phyloP scores from a whole-genome alignment of 2,329 filamentous ascomycete genomes.

The Didymella keratinophila region DNA sequence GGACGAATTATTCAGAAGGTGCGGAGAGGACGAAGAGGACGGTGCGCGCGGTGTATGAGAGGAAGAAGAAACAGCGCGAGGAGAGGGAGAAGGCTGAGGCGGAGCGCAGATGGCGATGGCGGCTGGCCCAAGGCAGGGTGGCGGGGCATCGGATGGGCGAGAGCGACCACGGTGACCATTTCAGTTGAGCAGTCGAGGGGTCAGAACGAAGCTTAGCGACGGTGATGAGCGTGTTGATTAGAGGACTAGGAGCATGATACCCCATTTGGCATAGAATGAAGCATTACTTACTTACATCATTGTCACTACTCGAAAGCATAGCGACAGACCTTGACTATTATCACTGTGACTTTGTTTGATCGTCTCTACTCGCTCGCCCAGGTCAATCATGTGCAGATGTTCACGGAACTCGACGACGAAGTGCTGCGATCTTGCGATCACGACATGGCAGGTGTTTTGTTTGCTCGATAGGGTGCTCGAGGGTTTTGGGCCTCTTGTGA shows the following conservation, averaged over 20 bases:
- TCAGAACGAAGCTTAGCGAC: no score
- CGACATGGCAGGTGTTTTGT: no score
- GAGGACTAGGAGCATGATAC: conserved; percentile 10
- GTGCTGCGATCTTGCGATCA: no score
- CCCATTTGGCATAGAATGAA: conserved; percentile 22
- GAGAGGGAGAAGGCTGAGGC: conserved; percentile 56
- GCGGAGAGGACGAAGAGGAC: conserved; percentile 78
- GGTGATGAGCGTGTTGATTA: background rate
- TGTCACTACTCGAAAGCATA: no score
- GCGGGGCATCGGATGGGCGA: conserved; percentile 64
- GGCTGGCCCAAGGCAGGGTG: conserved; percentile 57
- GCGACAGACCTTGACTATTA: no score
- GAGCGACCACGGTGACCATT: conserved; percentile 67
- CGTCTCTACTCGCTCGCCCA: no score
- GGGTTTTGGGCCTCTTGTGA: no score
- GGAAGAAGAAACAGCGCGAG: conserved; percentile 77
- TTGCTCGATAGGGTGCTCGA: no score
- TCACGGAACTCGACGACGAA: no score
- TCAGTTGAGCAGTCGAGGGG: conserved; percentile 57
- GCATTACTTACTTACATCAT: background rate
- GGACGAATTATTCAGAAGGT: conserved; percentile 87
- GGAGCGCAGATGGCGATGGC: conserved; percentile 49
- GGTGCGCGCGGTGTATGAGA: conserved; percentile 88
- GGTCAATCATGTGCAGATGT: no score
- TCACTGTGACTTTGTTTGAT: no score